Evolutionary conservation across 306 rosid genomes (phyloP).

Genomic region (Dalbergia cultrata): DNA sequence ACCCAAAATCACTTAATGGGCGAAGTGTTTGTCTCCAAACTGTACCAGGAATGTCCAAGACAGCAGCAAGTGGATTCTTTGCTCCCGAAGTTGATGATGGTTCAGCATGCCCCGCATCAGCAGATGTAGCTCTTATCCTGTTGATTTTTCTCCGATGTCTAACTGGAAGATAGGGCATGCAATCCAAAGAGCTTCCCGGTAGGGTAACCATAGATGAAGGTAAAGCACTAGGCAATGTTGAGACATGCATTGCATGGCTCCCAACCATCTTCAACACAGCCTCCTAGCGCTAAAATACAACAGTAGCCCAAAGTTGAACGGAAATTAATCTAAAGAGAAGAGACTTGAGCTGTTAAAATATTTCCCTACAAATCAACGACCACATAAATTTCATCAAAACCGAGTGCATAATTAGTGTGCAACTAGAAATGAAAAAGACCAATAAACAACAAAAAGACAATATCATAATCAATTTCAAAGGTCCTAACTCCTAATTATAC

Average conservation of each 20-base stretch:
- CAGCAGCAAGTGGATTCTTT: slow-evolving; percentile 63
- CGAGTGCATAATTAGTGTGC: background rate
- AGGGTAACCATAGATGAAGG: slow-evolving; percentile 56
- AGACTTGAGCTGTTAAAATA: slow-evolving; percentile 27
- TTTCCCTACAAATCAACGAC: slow-evolving; percentile 7
- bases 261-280: slow-evolving; percentile 66
- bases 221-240: slow-evolving; percentile 59
- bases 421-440: background rate
- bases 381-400: slow-evolving; percentile 5
- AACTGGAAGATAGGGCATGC: slow-evolving; percentile 57
- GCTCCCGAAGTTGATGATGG: slow-evolving; percentile 63
- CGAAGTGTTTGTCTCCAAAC: slow-evolving; percentile 82
- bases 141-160: slow-evolving; percentile 36
- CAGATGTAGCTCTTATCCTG: slow-evolving; percentile 61
- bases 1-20: slow-evolving; percentile 90
- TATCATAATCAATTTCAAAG: slow-evolving; percentile 17
- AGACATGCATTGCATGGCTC: slow-evolving; percentile 57
- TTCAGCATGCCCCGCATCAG: slow-evolving; percentile 64
- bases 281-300: slow-evolving; percentile 10
- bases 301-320: slow-evolving; percentile 19
- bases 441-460: background rate
- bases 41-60: slow-evolving; percentile 71
- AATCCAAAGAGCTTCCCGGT: slow-evolving; percentile 51
- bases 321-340: slow-evolving; percentile 19
- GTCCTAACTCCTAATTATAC: background rate